Evolutionary conservation across 805 yeast species (phyloP), one percentile per base, ranked within the genome.

Genomic region (Cyberlindnera xishuangbannaensis): DNA sequence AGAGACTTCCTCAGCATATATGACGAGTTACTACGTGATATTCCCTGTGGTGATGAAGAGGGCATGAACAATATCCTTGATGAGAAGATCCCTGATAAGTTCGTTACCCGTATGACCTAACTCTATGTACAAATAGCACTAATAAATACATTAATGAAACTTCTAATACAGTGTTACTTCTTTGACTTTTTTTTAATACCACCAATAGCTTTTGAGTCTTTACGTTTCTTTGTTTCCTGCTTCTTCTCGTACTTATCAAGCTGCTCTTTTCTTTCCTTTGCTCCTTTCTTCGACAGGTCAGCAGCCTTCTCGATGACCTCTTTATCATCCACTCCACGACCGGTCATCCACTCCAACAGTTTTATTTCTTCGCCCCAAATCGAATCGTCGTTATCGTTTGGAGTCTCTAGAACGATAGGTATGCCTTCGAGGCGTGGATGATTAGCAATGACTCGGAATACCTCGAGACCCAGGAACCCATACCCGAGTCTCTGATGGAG

Each of bases 391-490:
- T 77, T 65, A 4, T 65, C 73, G 12, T 71, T 76, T 2, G 97
- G 97, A 0, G 97, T 88, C 51, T 92, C 98, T 37, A 92, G 64
- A 15, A 92, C 68, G 22, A 88, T 71, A 4, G 97, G 97, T 2
- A 90, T 69, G 7, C 66, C 67, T 31, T 70, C 61, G 17, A 90
- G 64, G 32, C 76, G 67, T 1, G 65, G 58, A 34, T 73, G 74
- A 56, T 87, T 86, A 43, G 94, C 85, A 32, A 90, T 48, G 9
- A 77, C 59, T 44, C 95, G 64, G 56, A 92, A 92, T 11, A 80
- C 75, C 45, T 90, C 95, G 28, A 92, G 64, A 0, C 96, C 95
- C 28, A 92, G 52, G 50, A 84, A 92, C 0, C 98, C 98, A 44
- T 74, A 67, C 1, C 98, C 98, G 24, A 92, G 60, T 39, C 78